A percentile compares a stretch with the other conserved stretches of the same genome.
phyloP scores from a whole-genome alignment of 169 alveolate genomes.

The Cytauxzoon felis region DNA sequence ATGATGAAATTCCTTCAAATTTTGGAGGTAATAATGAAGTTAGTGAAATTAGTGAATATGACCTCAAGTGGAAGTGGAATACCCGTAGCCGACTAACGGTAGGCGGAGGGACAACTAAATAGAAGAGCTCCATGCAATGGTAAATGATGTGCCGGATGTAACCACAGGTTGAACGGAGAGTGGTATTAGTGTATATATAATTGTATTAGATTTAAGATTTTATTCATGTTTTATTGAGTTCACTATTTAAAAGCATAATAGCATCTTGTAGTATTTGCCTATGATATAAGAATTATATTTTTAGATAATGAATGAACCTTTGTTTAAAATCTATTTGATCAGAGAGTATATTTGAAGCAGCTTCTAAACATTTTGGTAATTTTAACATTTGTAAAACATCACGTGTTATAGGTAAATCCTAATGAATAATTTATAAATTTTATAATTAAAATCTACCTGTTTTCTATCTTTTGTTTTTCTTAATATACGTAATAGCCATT shows the following conservation, averaged over 20 bases:
- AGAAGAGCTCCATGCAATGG: no score
- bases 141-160: no score
- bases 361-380: slow-evolving; percentile 41
- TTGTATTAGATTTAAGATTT: no score
- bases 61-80: no score
- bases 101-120: no score
- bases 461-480: slow-evolving; percentile 37
- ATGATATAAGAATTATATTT: not conserved
- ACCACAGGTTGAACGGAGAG: no score
- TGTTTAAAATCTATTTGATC: slow-evolving; percentile 47
- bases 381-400: slow-evolving; percentile 50
- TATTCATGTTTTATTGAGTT: no score
- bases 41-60: no score
- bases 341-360: slow-evolving; percentile 38
- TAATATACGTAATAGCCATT: slow-evolving; percentile 47
- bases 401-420: slow-evolving; percentile 17
- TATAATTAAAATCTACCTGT: not conserved
- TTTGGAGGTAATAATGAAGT: no score
- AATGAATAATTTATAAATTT: not conserved
- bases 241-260: slow-evolving; percentile 19
- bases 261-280: slow-evolving; percentile 37
- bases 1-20: no score
- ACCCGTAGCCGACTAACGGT: no score
- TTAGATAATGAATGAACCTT: not conserved
- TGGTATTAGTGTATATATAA: no score